Evolutionary conservation across 1,139 yeast species (phyloP).

Genomic region (Geotrichum restrictum): DNA sequence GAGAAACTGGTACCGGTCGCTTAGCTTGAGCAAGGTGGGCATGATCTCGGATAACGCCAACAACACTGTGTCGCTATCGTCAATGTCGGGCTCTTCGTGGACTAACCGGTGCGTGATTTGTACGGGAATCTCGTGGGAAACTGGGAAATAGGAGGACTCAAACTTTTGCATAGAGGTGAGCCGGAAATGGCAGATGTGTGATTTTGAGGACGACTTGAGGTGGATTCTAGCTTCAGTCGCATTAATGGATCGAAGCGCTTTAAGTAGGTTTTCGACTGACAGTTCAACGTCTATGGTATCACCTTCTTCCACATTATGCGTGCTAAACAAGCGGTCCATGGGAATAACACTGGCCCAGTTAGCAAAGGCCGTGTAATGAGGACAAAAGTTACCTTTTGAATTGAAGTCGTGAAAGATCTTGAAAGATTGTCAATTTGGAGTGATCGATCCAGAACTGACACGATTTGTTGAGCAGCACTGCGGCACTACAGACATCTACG

Average conservation of each 20-base stretch:
- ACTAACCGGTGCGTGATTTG: background rate
- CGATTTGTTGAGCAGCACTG: conserved; percentile 1
- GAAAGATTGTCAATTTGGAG: background rate
- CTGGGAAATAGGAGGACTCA: conserved; percentile 7
- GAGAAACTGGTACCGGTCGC: conserved; percentile 8
- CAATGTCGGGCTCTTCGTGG: conserved; percentile 3
- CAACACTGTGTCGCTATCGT: conserved; percentile 5
- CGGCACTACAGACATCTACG: conserved; percentile 6
- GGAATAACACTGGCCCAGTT: background rate
- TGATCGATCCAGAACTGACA: conserved; percentile 8
- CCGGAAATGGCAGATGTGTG: conserved; percentile 1
- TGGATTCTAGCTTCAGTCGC: background rate
- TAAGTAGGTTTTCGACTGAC: conserved; percentile 2
- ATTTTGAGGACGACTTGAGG: background rate
- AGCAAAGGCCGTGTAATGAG: background rate
- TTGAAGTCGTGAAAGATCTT: background rate
- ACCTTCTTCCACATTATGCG: background rate
- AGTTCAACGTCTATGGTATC: conserved; percentile 9
- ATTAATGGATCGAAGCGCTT: conserved; percentile 10
- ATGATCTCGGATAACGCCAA: conserved; percentile 10
- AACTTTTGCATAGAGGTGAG: conserved; percentile 10
- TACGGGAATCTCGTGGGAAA: conserved; percentile 14
- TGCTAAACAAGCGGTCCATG: conserved; percentile 1
- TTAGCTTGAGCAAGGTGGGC: conserved; percentile 4
- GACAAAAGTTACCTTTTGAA: conserved; percentile 1